phyloP scores from a whole-genome alignment of 495 filamentous ascomycete species.

The Barbatosphaeria neglecta region DNA sequence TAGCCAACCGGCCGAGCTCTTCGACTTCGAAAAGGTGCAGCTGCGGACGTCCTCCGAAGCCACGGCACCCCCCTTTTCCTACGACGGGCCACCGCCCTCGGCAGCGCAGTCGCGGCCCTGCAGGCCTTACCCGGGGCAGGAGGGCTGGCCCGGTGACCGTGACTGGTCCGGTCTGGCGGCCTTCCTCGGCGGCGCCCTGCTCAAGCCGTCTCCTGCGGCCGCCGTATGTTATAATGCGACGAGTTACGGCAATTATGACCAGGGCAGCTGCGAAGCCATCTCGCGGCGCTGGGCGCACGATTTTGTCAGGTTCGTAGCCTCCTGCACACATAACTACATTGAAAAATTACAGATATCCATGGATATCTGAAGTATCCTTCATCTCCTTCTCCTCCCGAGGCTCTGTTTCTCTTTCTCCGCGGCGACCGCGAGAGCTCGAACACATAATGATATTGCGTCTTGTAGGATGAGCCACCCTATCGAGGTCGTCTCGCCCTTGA shows the following conservation, averaged over 20 bases:
- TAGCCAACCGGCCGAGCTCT: too few relatives aligned
- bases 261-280: constrained; percentile 24
- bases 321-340: too few relatives aligned
- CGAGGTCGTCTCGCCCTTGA: constrained; percentile 25
- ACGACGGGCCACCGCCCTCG: background rate
- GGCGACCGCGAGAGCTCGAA: constrained; percentile 5
- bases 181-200: constrained; percentile 32
- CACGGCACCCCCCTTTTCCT: background rate
- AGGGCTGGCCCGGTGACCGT: constrained; percentile 29
- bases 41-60: background rate
- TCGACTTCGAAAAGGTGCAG: background rate
- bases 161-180: constrained; percentile 35
- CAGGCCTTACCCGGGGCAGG: background rate
- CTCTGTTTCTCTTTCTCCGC: constrained; percentile 4
- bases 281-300: constrained; percentile 20
- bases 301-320: background rate
- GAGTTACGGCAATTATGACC: constrained; percentile 23
- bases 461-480: constrained; percentile 10
- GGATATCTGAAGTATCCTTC: too few relatives aligned
- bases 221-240: constrained; percentile 39
- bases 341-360: too few relatives aligned
- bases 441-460: too few relatives aligned
- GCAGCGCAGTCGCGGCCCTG: background rate
- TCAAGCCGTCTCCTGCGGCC: constrained; percentile 37
- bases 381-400: too few relatives aligned